Evolutionary conservation across 345 rosid genomes (phyloP).

Genomic region (Lumnitzera racemosa): DNA sequence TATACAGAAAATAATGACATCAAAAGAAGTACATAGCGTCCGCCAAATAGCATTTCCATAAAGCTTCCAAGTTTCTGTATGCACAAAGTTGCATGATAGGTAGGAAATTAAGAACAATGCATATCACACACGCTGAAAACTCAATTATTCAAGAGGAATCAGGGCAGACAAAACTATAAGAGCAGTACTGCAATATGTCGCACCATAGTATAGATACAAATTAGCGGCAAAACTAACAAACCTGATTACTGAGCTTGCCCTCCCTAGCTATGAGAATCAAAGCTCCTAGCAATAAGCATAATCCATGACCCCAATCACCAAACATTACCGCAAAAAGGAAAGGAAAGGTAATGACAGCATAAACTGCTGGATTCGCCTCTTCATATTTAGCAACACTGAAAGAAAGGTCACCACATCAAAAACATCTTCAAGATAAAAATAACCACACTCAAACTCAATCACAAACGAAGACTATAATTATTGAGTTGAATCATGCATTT

Average conservation of each 20-base stretch:
- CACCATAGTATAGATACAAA: background rate
- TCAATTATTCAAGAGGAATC: background rate
- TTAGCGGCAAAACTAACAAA: constrained; percentile 15
- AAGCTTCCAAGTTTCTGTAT: constrained; percentile 97
- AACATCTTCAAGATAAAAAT: background rate
- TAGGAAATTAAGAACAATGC: too few species aligned
- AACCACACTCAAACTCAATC: too few species aligned
- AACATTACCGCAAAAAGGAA: constrained; percentile 99
- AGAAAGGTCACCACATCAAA: constrained; percentile 13
- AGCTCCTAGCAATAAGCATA: constrained; percentile 92
- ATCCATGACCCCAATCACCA: constrained; percentile 99
- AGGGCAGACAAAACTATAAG: background rate
- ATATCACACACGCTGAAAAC: too few species aligned
- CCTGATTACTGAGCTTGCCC: constrained; percentile 73
- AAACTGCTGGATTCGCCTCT: constrained; percentile 97
- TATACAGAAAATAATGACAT: constrained; percentile 93
- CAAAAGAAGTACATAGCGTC: constrained; percentile 83
- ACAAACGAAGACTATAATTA: too few species aligned
- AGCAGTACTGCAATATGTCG: background rate
- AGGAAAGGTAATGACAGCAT: constrained; percentile 80
- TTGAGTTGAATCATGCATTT: too few species aligned
- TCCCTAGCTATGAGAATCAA: constrained; percentile 80
- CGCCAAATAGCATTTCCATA: constrained; percentile 98
- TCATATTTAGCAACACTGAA: constrained; percentile 94
- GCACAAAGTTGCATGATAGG: constrained; percentile 3